These are phyloP conservation scores for Xanthoceras sorbifolium DNA, from an alignment of 345 rosid species.

Conservation along the genomic window DNA sequence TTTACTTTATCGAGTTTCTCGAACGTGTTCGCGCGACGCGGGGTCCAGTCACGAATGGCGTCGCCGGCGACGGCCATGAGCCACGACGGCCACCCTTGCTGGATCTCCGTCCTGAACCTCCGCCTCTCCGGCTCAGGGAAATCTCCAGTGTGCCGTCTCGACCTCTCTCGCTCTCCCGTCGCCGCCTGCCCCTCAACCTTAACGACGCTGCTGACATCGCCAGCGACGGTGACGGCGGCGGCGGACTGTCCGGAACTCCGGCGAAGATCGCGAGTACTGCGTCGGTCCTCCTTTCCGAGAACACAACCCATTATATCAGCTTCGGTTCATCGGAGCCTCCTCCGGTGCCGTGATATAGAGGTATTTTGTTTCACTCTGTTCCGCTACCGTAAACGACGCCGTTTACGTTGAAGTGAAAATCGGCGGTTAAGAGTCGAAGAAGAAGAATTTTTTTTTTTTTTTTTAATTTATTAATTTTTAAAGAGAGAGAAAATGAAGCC, in stretches of 20 bases:
- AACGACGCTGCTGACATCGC: conserved; percentile 25
- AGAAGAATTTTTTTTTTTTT: not conserved
- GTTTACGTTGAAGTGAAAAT: not conserved
- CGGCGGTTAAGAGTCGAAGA: not conserved
- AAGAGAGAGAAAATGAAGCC: conserved; percentile 19
- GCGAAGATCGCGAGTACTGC: conserved; percentile 26
- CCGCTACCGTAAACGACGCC: conserved; percentile 5
- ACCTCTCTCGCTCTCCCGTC: conserved; percentile 30
- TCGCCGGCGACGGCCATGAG: conserved; percentile 75
- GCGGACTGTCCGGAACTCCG: conserved; percentile 39
- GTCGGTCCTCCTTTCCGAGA: conserved; percentile 43
- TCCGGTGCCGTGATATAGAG: conserved; percentile 9
- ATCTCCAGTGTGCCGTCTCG: conserved; percentile 38
- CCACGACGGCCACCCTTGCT: conserved; percentile 89
- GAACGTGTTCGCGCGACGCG: conserved; percentile 76
- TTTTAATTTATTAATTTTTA: no score
- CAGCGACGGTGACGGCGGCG: conserved; percentile 27
- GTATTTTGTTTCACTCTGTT: not conserved
- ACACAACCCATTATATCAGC: conserved; percentile 65
- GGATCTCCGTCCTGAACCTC: conserved; percentile 26
- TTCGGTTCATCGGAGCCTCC: conserved; percentile 25
- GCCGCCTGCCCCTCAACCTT: conserved; percentile 31
- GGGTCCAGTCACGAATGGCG: conserved; percentile 70
- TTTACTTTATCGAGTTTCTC: conserved; percentile 85
- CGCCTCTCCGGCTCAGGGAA: conserved; percentile 39